Conservation (phyloP, 345 rosid species). For the Hibiscus tridactylites region DNA sequence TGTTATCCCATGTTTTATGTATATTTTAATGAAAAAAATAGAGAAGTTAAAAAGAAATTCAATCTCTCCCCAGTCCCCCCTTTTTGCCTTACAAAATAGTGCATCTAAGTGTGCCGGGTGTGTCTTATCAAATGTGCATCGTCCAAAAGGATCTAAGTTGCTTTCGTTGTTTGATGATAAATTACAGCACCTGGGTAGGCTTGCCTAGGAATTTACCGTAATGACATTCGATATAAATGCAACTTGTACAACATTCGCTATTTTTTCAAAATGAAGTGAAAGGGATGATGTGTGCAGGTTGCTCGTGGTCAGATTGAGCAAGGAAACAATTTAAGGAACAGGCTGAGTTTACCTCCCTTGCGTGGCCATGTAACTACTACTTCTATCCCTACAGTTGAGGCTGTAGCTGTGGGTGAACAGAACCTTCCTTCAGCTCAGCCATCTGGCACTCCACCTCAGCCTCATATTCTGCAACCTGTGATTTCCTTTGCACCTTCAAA, state of each 20-base stretch:
- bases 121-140: no score
- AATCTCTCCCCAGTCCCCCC: no score
- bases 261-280: neutral
- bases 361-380: slow-evolving; percentile 12
- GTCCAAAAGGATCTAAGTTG: no score
- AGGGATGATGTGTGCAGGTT: slow-evolving; percentile 28
- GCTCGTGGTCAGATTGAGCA: slow-evolving; percentile 42
- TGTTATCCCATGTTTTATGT: no score
- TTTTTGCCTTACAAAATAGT: no score
- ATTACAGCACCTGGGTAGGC: neutral
- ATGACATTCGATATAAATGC: neutral
- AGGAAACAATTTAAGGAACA: slow-evolving; percentile 32
- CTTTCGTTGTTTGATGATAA: neutral
- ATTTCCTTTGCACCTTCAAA: slow-evolving; percentile 39
- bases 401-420: slow-evolving; percentile 25
- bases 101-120: no score
- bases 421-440: slow-evolving; percentile 25
- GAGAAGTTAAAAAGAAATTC: neutral
- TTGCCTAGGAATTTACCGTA: neutral
- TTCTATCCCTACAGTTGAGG: slow-evolving; percentile 17
- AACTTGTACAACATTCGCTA: neutral
- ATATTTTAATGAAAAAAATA: no score
- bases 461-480: slow-evolving; percentile 31
- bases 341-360: slow-evolving; percentile 23
- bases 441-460: slow-evolving; percentile 26